A percentile compares a stretch with the other conserved stretches of the same genome.
Evolutionary conservation across 1,139 yeast genomes (phyloP).

Genomic region (Trichomonascaceae sp.): DNA sequence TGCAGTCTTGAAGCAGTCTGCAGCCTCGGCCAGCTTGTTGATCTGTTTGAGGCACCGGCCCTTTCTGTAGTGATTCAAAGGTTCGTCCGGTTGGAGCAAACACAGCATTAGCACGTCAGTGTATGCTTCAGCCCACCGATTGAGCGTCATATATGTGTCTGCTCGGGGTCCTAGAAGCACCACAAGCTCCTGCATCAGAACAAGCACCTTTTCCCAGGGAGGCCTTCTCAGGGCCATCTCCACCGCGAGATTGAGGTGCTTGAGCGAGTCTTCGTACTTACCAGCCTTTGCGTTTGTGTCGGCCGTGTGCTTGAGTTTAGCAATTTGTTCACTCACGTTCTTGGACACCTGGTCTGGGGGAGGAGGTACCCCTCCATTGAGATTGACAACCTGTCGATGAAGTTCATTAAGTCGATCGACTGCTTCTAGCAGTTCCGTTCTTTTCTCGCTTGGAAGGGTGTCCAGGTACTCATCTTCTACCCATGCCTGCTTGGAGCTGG

Average conservation of each 20-base stretch:
- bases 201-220: constrained; percentile 74
- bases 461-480: constrained; percentile 17
- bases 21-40: constrained; percentile 60
- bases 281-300: constrained; percentile 47
- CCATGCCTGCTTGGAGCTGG: constrained; percentile 21
- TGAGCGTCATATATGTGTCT: constrained; percentile 60
- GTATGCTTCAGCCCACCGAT: constrained; percentile 57
- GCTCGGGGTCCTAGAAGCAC: constrained; percentile 67
- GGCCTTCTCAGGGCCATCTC: constrained; percentile 74
- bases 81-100: constrained; percentile 46
- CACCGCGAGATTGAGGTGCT: constrained; percentile 61
- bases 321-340: constrained; percentile 42
- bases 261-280: constrained; percentile 58
- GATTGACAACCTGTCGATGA: constrained; percentile 43
- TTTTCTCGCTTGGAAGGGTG: constrained; percentile 14
- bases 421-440: constrained; percentile 34
- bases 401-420: constrained; percentile 52
- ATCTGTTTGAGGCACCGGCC: constrained; percentile 62
- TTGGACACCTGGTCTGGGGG: constrained; percentile 45
- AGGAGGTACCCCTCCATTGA: constrained; percentile 50
- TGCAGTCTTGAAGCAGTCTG: constrained; percentile 68
- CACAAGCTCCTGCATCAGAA: constrained; percentile 65
- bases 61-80: constrained; percentile 73
- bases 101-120: constrained; percentile 72
- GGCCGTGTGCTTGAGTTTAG: constrained; percentile 65